Evolutionary conservation across 1,284 basidiomycete genomes (phyloP).

Genomic region (Porogramme epimiltina): DNA sequence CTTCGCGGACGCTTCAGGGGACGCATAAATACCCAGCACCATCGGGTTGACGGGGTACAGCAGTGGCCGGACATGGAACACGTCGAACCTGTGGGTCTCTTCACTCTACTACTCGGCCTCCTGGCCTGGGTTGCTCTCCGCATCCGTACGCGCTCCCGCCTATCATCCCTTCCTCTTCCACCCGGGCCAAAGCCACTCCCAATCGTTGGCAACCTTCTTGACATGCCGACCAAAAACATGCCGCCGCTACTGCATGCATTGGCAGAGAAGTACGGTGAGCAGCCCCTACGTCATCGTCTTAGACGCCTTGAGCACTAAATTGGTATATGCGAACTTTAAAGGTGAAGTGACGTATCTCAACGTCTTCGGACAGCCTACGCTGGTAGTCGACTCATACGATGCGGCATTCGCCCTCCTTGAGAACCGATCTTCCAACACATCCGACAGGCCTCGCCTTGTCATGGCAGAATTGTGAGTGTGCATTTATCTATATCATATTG

Average conservation of each 20-base stretch:
- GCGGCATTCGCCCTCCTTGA: constrained; percentile 9
- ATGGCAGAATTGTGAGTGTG: constrained; percentile 11
- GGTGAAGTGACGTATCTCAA: constrained; percentile 11
- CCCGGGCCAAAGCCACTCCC: constrained; percentile 13
- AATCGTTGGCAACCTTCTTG: constrained; percentile 11
- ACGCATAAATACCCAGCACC: no score
- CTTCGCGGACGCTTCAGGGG: no score
- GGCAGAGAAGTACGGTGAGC: constrained; percentile 10
- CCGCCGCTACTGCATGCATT: constrained; percentile 1
- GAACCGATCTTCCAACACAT: constrained; percentile 11
- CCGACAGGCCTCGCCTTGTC: constrained; percentile 10
- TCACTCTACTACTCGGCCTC: no score
- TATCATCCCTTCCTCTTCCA: constrained; percentile 4
- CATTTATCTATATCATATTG: no score
- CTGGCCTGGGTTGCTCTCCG: no score
- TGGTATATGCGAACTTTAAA: background rate
- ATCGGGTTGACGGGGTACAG: no score
- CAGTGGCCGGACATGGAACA: no score
- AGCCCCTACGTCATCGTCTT: no score
- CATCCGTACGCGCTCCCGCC: background rate
- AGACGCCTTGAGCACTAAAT: background rate
- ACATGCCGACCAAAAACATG: constrained; percentile 9
- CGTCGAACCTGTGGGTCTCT: no score
- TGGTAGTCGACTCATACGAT: constrained; percentile 12
- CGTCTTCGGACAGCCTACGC: constrained; percentile 8